Evolutionary conservation across 2,329 filamentous ascomycete genomes (phyloP), one percentile per base, ranked within the genome.

Genomic region (Xylariaceae sp.): DNA sequence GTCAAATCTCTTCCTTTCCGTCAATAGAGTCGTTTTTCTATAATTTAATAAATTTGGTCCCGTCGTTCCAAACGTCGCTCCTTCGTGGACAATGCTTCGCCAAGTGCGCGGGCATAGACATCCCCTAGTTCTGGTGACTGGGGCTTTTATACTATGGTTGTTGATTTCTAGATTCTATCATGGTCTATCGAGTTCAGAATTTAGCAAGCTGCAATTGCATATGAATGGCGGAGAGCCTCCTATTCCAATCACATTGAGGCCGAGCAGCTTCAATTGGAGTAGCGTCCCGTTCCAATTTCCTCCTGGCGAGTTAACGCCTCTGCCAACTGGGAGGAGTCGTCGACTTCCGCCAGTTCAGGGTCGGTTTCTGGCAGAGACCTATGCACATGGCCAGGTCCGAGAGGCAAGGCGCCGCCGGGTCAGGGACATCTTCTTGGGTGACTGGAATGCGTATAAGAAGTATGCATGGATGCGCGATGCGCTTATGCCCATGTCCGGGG

Each of bases 381-480:
- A 56, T 2, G 50, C 53, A n/a, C 67, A 62, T 9, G 61, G 60
- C 18, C 50, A 53, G 7, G 21, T 63, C 18, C 70, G 73, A 4
- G 66, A 72, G 32, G 60, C 57, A 1, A 69, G 75, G 9, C 73
- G 71, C 1, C 56, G 44, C 2, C 60, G 71, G 42, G 75, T 78
- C 12, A 66, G 68, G 44, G 44, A 60, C 47, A 65, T 71, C 12
- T 78, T 78, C 56, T 54, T 65, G 45, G 61, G 63, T 10, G 72
- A 75, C 48, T 75, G 79, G 79, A 62, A 70, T 16, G 77, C 75
- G 29, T 82, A 81, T 60, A 76, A 74, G 56, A 69, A 73, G 48
- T 67, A 77, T 59, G 79, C 79, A 0, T 82, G 79, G 79, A 59
- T 76, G 59, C 74, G 76, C 47, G 79, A 81, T 57, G 79, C 80